These are phyloP conservation scores for Rasamsonia emersonii DNA, from an alignment of 2,329 filamentous ascomycete genomes.

Conservation along the genomic window DNA sequence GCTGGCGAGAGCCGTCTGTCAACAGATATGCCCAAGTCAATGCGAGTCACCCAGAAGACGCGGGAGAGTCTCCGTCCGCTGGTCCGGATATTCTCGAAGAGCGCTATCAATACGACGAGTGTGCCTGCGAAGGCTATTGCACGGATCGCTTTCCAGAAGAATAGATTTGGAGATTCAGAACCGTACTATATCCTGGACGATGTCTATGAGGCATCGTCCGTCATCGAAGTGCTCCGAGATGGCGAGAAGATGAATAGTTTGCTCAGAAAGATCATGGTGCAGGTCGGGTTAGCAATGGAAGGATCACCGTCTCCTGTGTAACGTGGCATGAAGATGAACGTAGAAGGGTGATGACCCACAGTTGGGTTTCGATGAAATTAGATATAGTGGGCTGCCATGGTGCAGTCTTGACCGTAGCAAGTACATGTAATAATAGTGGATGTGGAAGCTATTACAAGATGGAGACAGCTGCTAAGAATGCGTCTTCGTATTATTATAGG, in stretches of 20 bases:
- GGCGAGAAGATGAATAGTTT: constrained; percentile 18
- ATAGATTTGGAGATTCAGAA: constrained; percentile 20
- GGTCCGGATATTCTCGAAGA: constrained; percentile 26
- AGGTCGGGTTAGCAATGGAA: constrained; percentile 15
- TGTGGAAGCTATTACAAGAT: too few species aligned
- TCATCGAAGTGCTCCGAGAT: constrained; percentile 22
- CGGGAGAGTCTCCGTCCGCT: constrained; percentile 25
- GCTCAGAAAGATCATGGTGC: constrained; percentile 22
- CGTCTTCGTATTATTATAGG: too few species aligned
- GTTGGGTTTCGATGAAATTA: too few species aligned
- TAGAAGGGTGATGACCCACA: too few species aligned
- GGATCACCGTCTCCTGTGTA: background rate
- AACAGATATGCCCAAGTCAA: constrained; percentile 18
- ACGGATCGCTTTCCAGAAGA: constrained; percentile 25
- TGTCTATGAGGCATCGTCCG: constrained; percentile 29
- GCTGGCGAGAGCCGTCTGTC: constrained; percentile 17
- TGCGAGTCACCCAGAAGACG: constrained; percentile 23
- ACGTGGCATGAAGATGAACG: too few species aligned
- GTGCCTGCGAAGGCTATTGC: constrained; percentile 28
- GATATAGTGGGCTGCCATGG: too few species aligned
- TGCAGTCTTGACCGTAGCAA: too few species aligned
- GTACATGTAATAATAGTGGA: too few species aligned
- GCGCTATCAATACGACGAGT: constrained; percentile 25
- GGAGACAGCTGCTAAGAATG: too few species aligned
- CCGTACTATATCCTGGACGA: constrained; percentile 26